Evolutionary conservation across 1,139 yeast genomes (phyloP).

Genomic region (Kurtzmaniella natalensis): DNA sequence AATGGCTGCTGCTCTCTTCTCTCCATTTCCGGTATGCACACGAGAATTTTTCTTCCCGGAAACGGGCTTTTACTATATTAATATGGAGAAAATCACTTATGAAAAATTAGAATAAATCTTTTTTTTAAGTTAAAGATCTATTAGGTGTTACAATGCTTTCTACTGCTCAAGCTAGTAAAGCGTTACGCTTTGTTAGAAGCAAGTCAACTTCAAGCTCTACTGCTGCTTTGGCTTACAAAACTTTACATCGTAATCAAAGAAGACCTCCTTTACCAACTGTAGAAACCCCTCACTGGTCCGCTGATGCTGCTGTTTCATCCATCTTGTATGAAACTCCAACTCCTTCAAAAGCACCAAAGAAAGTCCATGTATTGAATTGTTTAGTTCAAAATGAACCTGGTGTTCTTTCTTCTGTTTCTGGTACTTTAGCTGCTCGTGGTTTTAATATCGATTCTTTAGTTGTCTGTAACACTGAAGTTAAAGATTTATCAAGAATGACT

Average conservation of each 20-base stretch:
- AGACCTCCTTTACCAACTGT: conserved; percentile 94
- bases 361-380: conserved; percentile 91
- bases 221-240: conserved; percentile 93
- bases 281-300: conserved; percentile 93
- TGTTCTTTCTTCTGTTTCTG: conserved; percentile 87
- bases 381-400: conserved; percentile 98
- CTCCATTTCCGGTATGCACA: too few species aligned
- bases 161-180: conserved; percentile 10
- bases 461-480: conserved; percentile 94
- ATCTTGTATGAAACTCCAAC: conserved; percentile 91
- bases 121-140: too few species aligned
- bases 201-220: conserved; percentile 56
- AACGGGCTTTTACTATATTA: too few species aligned
- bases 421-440: conserved; percentile 96
- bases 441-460: conserved; percentile 96
- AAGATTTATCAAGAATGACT: conserved; percentile 94
- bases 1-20: too few species aligned
- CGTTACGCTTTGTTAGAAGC: conserved; percentile 15
- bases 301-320: conserved; percentile 92
- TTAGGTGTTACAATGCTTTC: neutral
- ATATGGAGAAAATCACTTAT: too few species aligned
- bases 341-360: conserved; percentile 61
- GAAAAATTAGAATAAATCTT: too few species aligned
- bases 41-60: too few species aligned
- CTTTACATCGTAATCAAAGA: conserved; percentile 77